Conservation (phyloP, 495 filamentous ascomycete species). For the Oleoguttula mirabilis region DNA sequence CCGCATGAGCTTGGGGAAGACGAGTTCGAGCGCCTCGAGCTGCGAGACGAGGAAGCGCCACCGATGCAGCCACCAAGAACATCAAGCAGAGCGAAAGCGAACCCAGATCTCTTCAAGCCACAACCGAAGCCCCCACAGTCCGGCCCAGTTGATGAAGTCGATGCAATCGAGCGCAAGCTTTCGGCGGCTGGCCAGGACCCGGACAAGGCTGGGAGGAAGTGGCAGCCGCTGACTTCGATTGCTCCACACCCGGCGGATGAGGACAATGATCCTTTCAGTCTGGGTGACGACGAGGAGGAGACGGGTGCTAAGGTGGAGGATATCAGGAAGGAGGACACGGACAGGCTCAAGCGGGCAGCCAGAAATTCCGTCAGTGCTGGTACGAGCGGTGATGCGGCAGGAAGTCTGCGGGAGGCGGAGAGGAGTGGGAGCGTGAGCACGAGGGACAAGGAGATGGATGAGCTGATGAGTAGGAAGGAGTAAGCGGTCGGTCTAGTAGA, state of each 20-base stretch:
- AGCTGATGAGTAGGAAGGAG: constrained; percentile 26
- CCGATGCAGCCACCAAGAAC: constrained; percentile 20
- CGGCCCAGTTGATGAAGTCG: constrained; percentile 54
- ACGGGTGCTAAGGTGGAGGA: constrained; percentile 69
- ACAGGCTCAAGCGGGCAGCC: constrained; percentile 44
- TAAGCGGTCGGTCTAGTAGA: too few species aligned
- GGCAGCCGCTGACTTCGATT: constrained; percentile 83
- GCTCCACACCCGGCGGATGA: constrained; percentile 66
- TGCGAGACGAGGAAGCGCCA: constrained; percentile 57
- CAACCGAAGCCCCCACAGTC: constrained; percentile 49
- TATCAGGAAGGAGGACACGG: constrained; percentile 50
- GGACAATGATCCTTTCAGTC: constrained; percentile 90
- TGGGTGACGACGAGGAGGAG: constrained; percentile 91
- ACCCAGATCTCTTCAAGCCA: constrained; percentile 64
- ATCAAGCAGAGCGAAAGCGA: constrained; percentile 50
- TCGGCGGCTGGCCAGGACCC: constrained; percentile 28
- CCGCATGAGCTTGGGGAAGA: constrained; percentile 81
- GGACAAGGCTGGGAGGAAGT: constrained; percentile 78
- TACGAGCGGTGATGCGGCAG: constrained; percentile 5
- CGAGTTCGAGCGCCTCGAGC: constrained; percentile 67
- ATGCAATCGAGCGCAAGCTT: constrained; percentile 40
- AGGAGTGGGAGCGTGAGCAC: constrained; percentile 30
- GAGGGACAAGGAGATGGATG: constrained; percentile 32
- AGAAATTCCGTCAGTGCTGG: constrained; percentile 10
- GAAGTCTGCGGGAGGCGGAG: constrained; percentile 29